phyloP scores from a whole-genome alignment of 768 basidiomycete species.

The Termitomyces sp. region DNA sequence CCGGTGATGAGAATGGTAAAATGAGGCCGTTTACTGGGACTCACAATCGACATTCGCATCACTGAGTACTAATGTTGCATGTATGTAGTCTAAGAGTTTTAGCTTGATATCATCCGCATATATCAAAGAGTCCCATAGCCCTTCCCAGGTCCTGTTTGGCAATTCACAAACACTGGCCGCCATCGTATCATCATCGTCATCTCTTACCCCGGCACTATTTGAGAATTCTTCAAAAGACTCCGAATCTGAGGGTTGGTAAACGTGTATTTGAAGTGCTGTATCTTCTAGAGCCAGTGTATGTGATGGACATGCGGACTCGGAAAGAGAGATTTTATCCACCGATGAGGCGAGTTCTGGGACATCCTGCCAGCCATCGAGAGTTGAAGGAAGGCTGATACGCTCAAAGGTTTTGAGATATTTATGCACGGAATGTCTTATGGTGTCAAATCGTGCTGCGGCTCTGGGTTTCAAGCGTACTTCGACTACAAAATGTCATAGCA shows the following conservation, averaged over 20 bases:
- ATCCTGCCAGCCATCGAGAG: conserved; percentile 76
- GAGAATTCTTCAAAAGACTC: conserved; percentile 75
- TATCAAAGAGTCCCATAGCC: conserved; percentile 90
- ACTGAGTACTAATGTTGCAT: conserved; percentile 90
- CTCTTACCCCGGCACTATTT: conserved; percentile 44
- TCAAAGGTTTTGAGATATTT: conserved; percentile 56
- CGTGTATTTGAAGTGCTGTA: conserved; percentile 73
- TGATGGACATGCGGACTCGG: conserved; percentile 65
- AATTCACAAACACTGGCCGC: conserved; percentile 90
- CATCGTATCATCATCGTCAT: conserved; percentile 74
- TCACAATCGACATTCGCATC: conserved; percentile 83
- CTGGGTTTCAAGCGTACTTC: conserved; percentile 75
- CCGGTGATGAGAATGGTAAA: background rate
- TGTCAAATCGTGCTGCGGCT: conserved; percentile 73
- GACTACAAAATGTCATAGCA: conserved; percentile 43
- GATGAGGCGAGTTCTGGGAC: conserved; percentile 66
- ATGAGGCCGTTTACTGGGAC: conserved; percentile 22
- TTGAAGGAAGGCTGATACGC: conserved; percentile 66
- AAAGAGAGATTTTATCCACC: conserved; percentile 72
- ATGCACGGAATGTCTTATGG: conserved; percentile 62
- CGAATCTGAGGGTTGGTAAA: conserved; percentile 76
- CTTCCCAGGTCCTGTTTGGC: conserved; percentile 81
- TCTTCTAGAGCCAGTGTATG: conserved; percentile 52
- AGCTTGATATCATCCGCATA: conserved; percentile 83
- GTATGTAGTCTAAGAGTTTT: conserved; percentile 88